Evolutionary conservation across 2,329 filamentous ascomycete species (phyloP), one percentile per base, ranked within the genome.

Genomic region (Cercospora sesami): DNA sequence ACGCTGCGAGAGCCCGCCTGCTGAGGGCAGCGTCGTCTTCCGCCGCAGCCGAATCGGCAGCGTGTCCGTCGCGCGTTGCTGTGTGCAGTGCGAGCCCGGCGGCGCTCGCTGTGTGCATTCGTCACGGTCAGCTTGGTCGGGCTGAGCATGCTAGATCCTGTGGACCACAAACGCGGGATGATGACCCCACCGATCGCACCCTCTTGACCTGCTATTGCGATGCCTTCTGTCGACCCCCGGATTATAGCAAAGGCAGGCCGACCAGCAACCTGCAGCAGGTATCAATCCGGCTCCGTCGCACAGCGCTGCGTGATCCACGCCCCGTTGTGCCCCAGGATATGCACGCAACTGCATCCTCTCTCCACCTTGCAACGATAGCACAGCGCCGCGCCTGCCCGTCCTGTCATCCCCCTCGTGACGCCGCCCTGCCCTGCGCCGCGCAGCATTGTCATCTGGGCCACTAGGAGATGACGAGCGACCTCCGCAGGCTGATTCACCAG

Each of bases 401-500:
- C 21, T 58, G 26, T 18, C 53, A 10, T 30, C 21, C 18, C 48
- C 26, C 48, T 53, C 48, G 36, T 42, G 36, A 42, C 36, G 36
- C 36, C 36, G 36, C 36, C 36, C 16, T 42, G 36, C 36, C 36
- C 36, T 42, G 36, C 42, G 51, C 36, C 55, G 23, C 31, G 36
- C 31, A 53, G 61, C 64, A 62, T 42, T 60, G 42, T 28, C 58
- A 45, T n/a, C 64, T 31, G 60, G 39, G 14, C 39, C 28, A 28
- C 55, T 65, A 60, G 70, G 70, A 70, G 60, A 72, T 71, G 69
- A 70, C 66, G 66, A 70, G 64, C 63, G 51, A 58, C 55, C 45
- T 33, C 63, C 72, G 70, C 70, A 74, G 73, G 71, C 70, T 68
- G 68, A 63, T 65, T 64, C 64, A 63, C 60, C 66, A 45, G 64